Evolutionary conservation across 805 yeast genomes (phyloP).

Genomic region (Wickerhamomyces bisporus): DNA sequence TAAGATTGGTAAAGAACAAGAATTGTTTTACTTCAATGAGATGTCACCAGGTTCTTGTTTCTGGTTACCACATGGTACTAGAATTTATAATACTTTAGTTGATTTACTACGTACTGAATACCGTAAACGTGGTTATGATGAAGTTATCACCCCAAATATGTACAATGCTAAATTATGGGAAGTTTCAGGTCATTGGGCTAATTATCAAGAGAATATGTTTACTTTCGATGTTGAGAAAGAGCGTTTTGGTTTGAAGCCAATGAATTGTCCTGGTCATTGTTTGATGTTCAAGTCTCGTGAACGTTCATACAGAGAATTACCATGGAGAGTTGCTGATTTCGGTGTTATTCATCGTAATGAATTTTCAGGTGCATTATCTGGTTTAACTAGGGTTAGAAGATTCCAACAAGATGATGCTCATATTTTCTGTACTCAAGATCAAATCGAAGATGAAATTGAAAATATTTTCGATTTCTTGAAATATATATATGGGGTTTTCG

Average conservation of each 20-base stretch:
- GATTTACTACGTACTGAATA: slow-evolving; percentile 80
- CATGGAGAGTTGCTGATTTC: slow-evolving; percentile 98
- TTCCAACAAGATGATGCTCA: slow-evolving; percentile 99
- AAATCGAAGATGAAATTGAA: slow-evolving; percentile 80
- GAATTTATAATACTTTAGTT: slow-evolving; percentile 86
- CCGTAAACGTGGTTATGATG: slow-evolving; percentile 92
- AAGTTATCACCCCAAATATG: slow-evolving; percentile 99
- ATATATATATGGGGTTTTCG: slow-evolving; percentile 84
- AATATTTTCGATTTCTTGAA: slow-evolving; percentile 83
- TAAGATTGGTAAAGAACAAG: slow-evolving; percentile 94
- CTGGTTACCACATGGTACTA: slow-evolving; percentile 99
- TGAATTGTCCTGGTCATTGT: slow-evolving; percentile 93
- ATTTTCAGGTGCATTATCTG: slow-evolving; percentile 90
- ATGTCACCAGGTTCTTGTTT: slow-evolving; percentile 97
- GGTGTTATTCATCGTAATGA: slow-evolving; percentile 98
- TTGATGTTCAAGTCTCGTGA: slow-evolving; percentile 86
- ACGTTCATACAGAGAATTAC: slow-evolving; percentile 93
- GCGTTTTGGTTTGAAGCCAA: slow-evolving; percentile 89
- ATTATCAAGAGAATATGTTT: slow-evolving; percentile 97
- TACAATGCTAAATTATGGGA: slow-evolving; percentile 97
- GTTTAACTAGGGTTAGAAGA: slow-evolving; percentile 95
- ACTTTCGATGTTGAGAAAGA: slow-evolving; percentile 96
- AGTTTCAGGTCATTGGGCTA: slow-evolving; percentile 98
- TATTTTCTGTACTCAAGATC: slow-evolving; percentile 91
- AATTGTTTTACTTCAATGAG: slow-evolving; percentile 90